Evolutionary conservation across 768 basidiomycete genomes (phyloP), one percentile per base, ranked within the genome.

Genomic region (Russula virescens): DNA sequence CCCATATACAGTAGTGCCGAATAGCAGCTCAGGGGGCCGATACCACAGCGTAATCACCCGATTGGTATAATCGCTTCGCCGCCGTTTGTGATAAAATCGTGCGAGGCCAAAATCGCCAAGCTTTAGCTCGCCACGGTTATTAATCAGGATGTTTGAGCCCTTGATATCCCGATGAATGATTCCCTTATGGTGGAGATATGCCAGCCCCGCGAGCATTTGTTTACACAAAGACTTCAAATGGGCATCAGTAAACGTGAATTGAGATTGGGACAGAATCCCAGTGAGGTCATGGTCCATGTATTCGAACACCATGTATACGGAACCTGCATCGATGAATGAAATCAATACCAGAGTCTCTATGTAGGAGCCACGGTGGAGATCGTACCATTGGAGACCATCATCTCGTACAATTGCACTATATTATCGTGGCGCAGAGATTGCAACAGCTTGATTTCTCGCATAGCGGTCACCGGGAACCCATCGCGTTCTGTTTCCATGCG

Each of bases 201-300:
- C 89, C 42, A 99, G 79, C 1, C 97, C 97, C 11, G 86, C 82
- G 47, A 99, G 86, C 91, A 99, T 97, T 75, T 99, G 97, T 64
- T 86, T 83, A 72, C 90, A 94, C 55, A 99, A 82, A 0, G 95
- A 97, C 79, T 99, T 99, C 46, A 98, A 79, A 73, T 99, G 89
- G 23, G 90, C 92, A 23, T 86, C 82, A 0, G 84, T 81, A 72
- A 99, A 98, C 43, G 72, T 78, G 69, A 98, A 91, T 70, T 93
- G 88, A 1, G 84, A 89, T 75, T 98, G 95, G 2, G 93, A 91
- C 28, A 99, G 80, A 55, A 98, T 81, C 4, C 97, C 97, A 2
- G 95, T 98, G 58, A 99, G 79, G 72, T 99, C 97, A 72, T 98
- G 96, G 69, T 99, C 94, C 91, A 97, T 91, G 74, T 99, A 99